Conservation (phyloP, 2,329 filamentous ascomycete genomes). For the Fragosphaeria purpurea region DNA sequence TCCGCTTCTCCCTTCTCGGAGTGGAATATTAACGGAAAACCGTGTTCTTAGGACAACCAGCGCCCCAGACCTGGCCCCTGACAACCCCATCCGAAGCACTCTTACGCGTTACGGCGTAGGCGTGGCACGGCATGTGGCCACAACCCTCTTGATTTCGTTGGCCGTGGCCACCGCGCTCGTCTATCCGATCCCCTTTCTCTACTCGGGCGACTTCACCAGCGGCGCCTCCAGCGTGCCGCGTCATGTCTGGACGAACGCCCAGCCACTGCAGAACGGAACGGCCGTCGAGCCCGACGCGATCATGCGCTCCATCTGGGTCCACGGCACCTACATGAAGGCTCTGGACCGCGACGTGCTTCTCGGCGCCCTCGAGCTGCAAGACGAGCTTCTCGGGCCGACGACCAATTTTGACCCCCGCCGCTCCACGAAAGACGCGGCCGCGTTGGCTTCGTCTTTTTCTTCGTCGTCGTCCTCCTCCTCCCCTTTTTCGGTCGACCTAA, state of each 20-base stretch:
- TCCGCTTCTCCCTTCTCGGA: neutral
- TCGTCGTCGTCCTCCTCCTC: too few relatives aligned
- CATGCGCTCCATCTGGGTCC: slow-evolving; percentile 74
- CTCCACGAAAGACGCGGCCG: slow-evolving; percentile 14
- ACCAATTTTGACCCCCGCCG: slow-evolving; percentile 42
- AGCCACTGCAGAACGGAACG: slow-evolving; percentile 44
- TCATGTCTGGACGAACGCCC: slow-evolving; percentile 72
- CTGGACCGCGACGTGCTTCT: slow-evolving; percentile 55
- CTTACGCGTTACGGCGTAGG: slow-evolving; percentile 62
- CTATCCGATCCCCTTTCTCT: slow-evolving; percentile 67
- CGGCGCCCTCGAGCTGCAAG: slow-evolving; percentile 59
- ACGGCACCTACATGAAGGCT: slow-evolving; percentile 71
- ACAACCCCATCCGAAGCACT: slow-evolving; percentile 53
- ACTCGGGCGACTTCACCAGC: slow-evolving; percentile 60
- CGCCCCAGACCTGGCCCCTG: slow-evolving; percentile 53
- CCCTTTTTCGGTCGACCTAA: slow-evolving; percentile 22
- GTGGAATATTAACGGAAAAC: too few relatives aligned
- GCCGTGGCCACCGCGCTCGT: slow-evolving; percentile 59
- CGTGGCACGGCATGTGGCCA: slow-evolving; percentile 62
- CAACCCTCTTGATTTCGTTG: slow-evolving; percentile 65
- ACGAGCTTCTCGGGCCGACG: slow-evolving; percentile 55
- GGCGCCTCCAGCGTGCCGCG: slow-evolving; percentile 63
- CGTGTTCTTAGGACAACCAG: slow-evolving; percentile 53
- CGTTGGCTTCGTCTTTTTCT: too few relatives aligned
- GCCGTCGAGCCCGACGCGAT: slow-evolving; percentile 55